These are phyloP conservation scores for Gastrodia elata DNA, from an alignment of 106 monocot species.

Conservation along the genomic window DNA sequence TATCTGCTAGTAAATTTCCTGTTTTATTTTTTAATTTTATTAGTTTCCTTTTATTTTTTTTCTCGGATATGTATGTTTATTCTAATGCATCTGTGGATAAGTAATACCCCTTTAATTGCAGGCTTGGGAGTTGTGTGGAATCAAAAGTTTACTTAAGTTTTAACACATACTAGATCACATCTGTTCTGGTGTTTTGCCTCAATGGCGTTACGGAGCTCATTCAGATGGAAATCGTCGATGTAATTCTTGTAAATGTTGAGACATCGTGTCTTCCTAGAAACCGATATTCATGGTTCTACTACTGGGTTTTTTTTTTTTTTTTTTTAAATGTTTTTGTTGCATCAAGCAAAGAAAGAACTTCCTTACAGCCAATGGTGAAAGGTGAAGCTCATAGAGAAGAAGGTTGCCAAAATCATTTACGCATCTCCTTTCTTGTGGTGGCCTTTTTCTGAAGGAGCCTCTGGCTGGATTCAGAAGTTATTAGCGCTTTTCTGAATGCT, in stretches of 20 bases:
- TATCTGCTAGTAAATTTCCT: constrained; percentile 2
- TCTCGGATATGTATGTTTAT: not conserved
- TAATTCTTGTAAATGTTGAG: constrained; percentile 38
- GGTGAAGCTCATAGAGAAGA: not conserved
- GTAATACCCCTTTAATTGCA: constrained; percentile 24
- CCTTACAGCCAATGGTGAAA: not conserved
- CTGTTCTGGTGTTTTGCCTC: constrained; percentile 13
- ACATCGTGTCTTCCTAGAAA: constrained; percentile 15
- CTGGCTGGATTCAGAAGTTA: not conserved
- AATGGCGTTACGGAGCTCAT: constrained; percentile 14
- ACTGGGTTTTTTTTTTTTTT: too few species aligned
- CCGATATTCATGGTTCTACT: constrained; percentile 15
- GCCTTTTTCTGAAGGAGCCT: not conserved
- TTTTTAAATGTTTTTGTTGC: too few species aligned
- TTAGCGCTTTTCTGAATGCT: not conserved
- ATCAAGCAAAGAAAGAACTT: not conserved
- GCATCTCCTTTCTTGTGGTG: not conserved
- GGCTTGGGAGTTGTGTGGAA: constrained; percentile 6
- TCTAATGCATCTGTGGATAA: constrained; percentile 9
- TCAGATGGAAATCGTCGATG: constrained; percentile 4
- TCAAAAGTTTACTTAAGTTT: constrained; percentile 11
- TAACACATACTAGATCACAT: constrained; percentile 12
- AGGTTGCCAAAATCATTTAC: not conserved
- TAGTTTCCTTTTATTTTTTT: constrained; percentile 1
- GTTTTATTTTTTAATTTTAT: not conserved